Evolutionary conservation across 2,329 filamentous ascomycete genomes (phyloP), one percentile per base, ranked within the genome.

Genomic region (Pyrenochaeta sp.): DNA sequence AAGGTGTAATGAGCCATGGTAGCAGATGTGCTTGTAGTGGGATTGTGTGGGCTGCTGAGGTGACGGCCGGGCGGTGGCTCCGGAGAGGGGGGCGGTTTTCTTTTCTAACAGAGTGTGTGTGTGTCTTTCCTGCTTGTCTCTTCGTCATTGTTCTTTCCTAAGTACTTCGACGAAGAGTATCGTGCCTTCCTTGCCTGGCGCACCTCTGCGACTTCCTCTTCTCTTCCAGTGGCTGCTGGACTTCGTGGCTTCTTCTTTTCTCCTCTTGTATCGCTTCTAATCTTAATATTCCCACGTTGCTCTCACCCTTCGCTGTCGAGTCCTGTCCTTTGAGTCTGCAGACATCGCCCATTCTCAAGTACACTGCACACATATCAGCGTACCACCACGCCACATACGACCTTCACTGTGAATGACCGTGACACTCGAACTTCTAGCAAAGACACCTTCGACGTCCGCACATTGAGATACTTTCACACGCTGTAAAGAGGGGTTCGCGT

Each of bases 1-100:
- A 32, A 61, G 41, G 45, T 62, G 63, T 67, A 63, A 65, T 66
- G 55, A 60, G 57, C 57, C 50, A 58, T 59, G 54, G 54, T 43
- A 39, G 51, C 32, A 39, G 49, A 42, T 7, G 37, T 46, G 50
- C 30, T 54, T 49, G 33, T 47, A 18, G 27, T 33, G 49, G 17
- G 49, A 54, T 31, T 61, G 58, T 54, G 32, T 66, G 57, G 57
- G 49, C 58, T 64, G 46, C 45, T 52, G 39, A 56, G 41, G 49
- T 42, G 37, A 48, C 48, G 50, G 46, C 49, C 43, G 41, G 32
- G 20, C 43, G 52, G 57, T 46, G 14, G 54, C 14, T 44, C 43
- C 45, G 33, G 48, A n/a, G n/a, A n/a, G 51, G 49, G 43, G 40
- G 35, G 17, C 31, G 27, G 44, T 21, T 42, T 47, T 7, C 45